Evolutionary conservation across 495 filamentous ascomycete species (phyloP), one percentile per base, ranked within the genome.

Genomic region (Baudoinia panamericana): DNA sequence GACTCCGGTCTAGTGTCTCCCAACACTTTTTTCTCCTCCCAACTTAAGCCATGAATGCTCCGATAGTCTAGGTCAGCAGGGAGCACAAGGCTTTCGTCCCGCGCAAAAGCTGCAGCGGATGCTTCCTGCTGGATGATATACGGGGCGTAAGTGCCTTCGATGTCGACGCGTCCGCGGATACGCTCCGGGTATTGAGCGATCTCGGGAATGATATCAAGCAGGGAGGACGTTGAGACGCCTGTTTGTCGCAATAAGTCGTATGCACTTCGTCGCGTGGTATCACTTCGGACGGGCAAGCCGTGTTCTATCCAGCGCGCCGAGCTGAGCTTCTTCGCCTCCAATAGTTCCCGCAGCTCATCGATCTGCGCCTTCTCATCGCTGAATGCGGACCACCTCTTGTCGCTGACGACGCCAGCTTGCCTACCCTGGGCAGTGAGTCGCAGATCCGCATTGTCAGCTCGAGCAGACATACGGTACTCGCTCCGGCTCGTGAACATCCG

Each of bases 401-500:
- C 80, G 9, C 71, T 63, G 5, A 96, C 81, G 24, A 88, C 72
- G 37, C 90, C 85, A 38, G 77, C 82, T 0, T 65, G 63, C 36
- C 80, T 75, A 11, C 85, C 90, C 56, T 75, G 75, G 5, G 71
- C 70, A 3, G 92, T 96, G 16, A 97, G 73, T 6, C 90, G 79
- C 3, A 77, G 54, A 61, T 97, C 90, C 28, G 90, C 90, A 57
- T 97, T 96, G 65, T 97, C 90, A 35, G 87, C 73, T 38, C 90
- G 78, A 7, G 83, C 75, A 23, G 76, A 80, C 69, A 97, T 86
- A 34, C 90, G 82, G 64, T 92, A 97, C 60, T 97, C 90, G 63
- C 78, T 87, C 41, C 90, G 78, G 13, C 84, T 84, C 6, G 90
- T 96, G 67, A 97, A 97, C 92, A 97, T 96, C 45, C 90, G 76